Evolutionary conservation across 345 rosid species (phyloP).

Genomic region (Noccaea bulbosa): DNA sequence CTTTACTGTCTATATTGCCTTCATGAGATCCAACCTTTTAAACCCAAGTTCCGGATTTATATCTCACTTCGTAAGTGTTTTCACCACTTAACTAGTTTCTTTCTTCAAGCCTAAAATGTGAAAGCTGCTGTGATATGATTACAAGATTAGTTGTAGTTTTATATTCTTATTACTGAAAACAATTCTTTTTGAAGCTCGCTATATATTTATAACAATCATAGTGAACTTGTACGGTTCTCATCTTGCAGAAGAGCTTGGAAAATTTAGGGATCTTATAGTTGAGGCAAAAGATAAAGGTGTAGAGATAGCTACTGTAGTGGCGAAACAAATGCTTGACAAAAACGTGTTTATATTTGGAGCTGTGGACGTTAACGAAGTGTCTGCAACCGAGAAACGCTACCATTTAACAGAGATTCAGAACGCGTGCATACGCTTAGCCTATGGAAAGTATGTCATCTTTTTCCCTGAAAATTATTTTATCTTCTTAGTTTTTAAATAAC

Average conservation of each 20-base stretch:
- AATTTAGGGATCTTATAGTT: constrained; percentile 59
- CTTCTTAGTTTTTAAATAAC: background rate
- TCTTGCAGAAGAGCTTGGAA: constrained; percentile 72
- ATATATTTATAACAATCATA: background rate
- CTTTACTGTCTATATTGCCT: constrained; percentile 92
- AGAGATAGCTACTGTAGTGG: constrained; percentile 53
- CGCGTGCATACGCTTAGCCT: constrained; percentile 61
- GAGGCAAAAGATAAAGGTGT: constrained; percentile 60
- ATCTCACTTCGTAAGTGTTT: constrained; percentile 66
- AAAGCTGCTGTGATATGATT: constrained; percentile 19
- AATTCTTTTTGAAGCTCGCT: background rate
- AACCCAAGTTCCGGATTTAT: constrained; percentile 74
- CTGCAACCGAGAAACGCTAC: constrained; percentile 50
- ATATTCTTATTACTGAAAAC: background rate
- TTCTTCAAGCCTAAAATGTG: constrained; percentile 7
- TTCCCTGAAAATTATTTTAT: background rate
- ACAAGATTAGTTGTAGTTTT: background rate
- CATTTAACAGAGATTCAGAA: constrained; percentile 61
- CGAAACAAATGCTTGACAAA: constrained; percentile 70
- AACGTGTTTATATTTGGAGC: constrained; percentile 73
- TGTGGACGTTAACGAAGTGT: constrained; percentile 60
- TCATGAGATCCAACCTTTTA: constrained; percentile 81
- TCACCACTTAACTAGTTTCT: background rate
- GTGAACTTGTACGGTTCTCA: constrained; percentile 3
- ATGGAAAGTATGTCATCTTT: constrained; percentile 53